These are phyloP conservation scores for Dothistroma septosporum DNA, from an alignment of 2,329 filamentous ascomycete genomes.

Conservation along the genomic window DNA sequence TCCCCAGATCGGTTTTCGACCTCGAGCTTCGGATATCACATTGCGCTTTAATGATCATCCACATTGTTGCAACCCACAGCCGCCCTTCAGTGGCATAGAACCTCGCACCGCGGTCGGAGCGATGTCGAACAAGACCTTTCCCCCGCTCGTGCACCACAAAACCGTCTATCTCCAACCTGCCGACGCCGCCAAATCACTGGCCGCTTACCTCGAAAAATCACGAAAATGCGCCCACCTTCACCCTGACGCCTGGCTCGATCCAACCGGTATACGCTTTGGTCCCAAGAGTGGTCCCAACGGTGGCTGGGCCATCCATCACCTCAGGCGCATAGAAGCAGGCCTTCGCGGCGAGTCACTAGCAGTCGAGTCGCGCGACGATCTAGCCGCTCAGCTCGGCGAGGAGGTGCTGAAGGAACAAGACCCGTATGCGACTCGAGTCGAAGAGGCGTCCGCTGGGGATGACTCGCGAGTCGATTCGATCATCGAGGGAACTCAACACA, in stretches of 20 bases:
- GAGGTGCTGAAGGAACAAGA: conserved; percentile 23
- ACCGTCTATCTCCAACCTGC: conserved; percentile 1
- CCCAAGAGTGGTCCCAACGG: conserved; percentile 43
- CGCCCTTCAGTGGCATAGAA: background rate
- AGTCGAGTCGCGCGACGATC: conserved; percentile 36
- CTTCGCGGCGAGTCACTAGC: conserved; percentile 50
- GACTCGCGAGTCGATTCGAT: conserved; percentile 25
- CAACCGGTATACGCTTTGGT: conserved; percentile 41
- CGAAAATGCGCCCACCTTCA: conserved; percentile 44
- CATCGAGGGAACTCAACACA: conserved; percentile 11
- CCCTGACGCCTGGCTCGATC: conserved; percentile 45
- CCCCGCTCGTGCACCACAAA: background rate
- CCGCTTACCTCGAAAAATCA: conserved; percentile 40
- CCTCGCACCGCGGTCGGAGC: background rate
- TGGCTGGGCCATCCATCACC: conserved; percentile 50
- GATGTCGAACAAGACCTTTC: background rate
- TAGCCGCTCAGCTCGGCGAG: conserved; percentile 38
- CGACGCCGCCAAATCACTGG: conserved; percentile 26
- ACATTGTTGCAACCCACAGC: background rate
- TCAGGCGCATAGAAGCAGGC: conserved; percentile 51
- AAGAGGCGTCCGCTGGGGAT: conserved; percentile 26
- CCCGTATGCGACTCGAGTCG: conserved; percentile 10
- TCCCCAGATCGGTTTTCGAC: background rate
- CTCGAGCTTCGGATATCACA: background rate
- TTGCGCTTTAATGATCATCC: background rate